These are phyloP conservation scores for Talaromyces amestolkiae DNA, from an alignment of 2,329 filamentous ascomycete species.

Conservation along the genomic window DNA sequence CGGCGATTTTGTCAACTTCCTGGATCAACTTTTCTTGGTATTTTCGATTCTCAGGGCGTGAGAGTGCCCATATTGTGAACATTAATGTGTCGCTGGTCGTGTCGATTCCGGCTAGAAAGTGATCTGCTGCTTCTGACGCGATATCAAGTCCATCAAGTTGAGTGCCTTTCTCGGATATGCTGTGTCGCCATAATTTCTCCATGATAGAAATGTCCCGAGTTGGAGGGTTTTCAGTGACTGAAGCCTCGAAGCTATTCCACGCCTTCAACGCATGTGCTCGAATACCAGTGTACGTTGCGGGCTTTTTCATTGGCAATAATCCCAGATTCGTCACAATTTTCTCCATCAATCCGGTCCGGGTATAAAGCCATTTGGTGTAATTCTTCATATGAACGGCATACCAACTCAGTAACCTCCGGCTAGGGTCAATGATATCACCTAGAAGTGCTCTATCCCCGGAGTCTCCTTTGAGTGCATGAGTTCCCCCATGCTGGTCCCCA, in stretches of 20 bases:
- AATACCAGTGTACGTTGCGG: constrained; percentile 53
- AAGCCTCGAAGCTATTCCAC: constrained; percentile 31
- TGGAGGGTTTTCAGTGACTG: constrained; percentile 16
- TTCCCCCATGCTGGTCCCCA: constrained; percentile 44
- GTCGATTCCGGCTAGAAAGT: constrained; percentile 54
- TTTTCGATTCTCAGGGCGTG: constrained; percentile 40
- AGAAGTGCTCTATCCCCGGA: constrained; percentile 41
- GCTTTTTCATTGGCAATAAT: constrained; percentile 51
- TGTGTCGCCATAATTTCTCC: constrained; percentile 37
- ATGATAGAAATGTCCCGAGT: constrained; percentile 34
- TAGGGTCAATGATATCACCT: constrained; percentile 50
- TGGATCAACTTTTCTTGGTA: constrained; percentile 48
- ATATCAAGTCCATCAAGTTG: constrained; percentile 46
- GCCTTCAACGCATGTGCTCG: constrained; percentile 43
- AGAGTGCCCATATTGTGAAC: constrained; percentile 53
- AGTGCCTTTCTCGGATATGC: constrained; percentile 25
- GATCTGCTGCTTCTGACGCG: constrained; percentile 55
- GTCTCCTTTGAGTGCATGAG: constrained; percentile 43
- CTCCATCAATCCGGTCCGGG: constrained; percentile 39
- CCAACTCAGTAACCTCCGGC: constrained; percentile 49
- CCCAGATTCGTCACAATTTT: constrained; percentile 32
- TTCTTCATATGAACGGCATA: constrained; percentile 48
- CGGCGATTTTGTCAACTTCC: constrained; percentile 40
- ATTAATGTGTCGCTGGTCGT: constrained; percentile 54
- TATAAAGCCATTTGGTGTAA: constrained; percentile 52